These are phyloP conservation scores for Dillenia suffruticosa DNA, from an alignment of 164 flowering plant species.

Conservation along the genomic window DNA sequence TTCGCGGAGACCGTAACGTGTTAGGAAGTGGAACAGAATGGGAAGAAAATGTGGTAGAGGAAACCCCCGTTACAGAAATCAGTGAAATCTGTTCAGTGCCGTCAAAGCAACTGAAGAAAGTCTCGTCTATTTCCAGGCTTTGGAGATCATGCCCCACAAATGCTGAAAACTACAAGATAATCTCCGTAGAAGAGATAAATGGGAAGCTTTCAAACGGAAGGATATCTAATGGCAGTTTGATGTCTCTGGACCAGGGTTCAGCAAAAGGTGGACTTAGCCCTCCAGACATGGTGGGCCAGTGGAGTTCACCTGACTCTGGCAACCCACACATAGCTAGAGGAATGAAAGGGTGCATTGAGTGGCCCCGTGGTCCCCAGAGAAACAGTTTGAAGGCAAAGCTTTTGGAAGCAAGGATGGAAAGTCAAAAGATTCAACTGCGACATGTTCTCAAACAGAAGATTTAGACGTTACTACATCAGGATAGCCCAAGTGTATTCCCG, in stretches of 20 bases:
- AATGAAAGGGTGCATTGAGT: conserved; percentile 1
- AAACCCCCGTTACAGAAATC: conserved; percentile 46
- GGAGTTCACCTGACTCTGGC: conserved; percentile 2
- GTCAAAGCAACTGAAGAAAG: conserved; percentile 44
- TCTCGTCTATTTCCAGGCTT: conserved; percentile 65
- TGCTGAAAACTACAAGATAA: conserved; percentile 58
- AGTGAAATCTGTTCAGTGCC: conserved; percentile 57
- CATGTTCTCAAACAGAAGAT: conserved; percentile 95
- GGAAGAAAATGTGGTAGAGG: conserved; percentile 57
- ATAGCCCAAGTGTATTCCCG: not conserved
- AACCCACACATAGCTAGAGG: not conserved
- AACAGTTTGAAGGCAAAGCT: conserved; percentile 78
- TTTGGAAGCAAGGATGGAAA: conserved; percentile 81
- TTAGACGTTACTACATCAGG: conserved; percentile 13
- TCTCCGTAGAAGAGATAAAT: conserved; percentile 53
- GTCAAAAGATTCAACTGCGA: conserved; percentile 84
- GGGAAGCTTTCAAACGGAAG: conserved; percentile 68
- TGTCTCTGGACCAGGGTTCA: conserved; percentile 57
- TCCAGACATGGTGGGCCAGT: not conserved
- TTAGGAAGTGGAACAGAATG: conserved; percentile 68
- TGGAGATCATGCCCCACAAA: conserved; percentile 66
- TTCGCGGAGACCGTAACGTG: conserved; percentile 39
- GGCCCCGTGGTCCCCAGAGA: conserved; percentile 35
- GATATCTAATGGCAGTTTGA: conserved; percentile 36
- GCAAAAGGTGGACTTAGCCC: conserved; percentile 25